Base-by-base conservation (phyloP, 306 rosid genomes). In the Phaseolus lunatus region DNA sequence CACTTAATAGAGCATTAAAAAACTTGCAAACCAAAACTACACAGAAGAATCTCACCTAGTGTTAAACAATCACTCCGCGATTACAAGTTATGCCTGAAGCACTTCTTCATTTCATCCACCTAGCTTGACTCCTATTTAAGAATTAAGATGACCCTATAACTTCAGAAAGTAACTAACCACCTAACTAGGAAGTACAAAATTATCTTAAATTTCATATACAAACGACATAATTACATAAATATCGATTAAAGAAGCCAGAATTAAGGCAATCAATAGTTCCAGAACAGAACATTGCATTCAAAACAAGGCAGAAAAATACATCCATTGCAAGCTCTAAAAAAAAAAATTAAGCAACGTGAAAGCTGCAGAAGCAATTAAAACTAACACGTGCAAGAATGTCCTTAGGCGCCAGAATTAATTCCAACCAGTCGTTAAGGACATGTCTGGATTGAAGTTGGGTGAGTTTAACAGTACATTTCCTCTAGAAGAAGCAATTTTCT, bases 311-410 rank as follows among this genome's bases (percentile, higher is more conserved):
- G 20, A 81, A 58, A 16, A 59, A 37, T 37, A 13, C 1, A 48
- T 33, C 6, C 18, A 50, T 22, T 0, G 29, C 4, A 68, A 33
- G 2, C 1, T 44, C 18, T 14, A 49, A 43, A 44, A n/a, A 4
- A 10, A 50, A 80, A 26, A 33, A 44, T 66, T 50, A 53, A 19
- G 61, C 44, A 80, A 80, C 18, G 45, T 19, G 48, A 62, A 61
- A 62, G 48, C 19, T 3, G 37, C 54, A 78, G 77, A 61, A 56
- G 9, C 43, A 57, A 73, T 9, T 74, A 31, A 69, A 31, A 7
- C 59, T 71, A 2, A 20, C 20, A 41, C 39, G n/a, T 49, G 23
- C 12, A 59, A 75, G 14, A 75, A 24, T 29, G 20, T 59, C 31
- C 13, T 6, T 9, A 71, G n/a, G 18, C 56, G 35, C 9, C 59